A percentile compares a stretch with the other conserved stretches of the same genome.
phyloP scores from a whole-genome alignment of 345 rosid species.

The Sisymbrium irio region DNA sequence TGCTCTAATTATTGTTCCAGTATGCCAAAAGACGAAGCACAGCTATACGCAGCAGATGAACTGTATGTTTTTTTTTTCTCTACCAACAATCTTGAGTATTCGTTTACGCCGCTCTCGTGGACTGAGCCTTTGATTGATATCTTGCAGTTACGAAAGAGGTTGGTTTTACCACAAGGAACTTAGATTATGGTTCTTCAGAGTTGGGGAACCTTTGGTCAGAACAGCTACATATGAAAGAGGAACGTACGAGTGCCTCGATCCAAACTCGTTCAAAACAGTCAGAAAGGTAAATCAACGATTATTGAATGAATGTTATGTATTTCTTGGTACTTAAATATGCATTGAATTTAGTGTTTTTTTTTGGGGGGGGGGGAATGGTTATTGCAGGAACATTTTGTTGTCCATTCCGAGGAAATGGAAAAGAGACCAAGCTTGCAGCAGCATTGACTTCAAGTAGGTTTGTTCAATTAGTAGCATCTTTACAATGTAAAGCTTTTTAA shows the following conservation, averaged over 20 bases:
- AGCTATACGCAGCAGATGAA: slow-evolving; percentile 86
- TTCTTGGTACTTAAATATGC: not conserved
- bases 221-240: slow-evolving; percentile 71
- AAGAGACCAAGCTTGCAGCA: slow-evolving; percentile 87
- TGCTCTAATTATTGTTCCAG: slow-evolving; percentile 40
- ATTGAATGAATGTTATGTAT: not conserved
- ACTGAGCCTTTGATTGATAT: slow-evolving; percentile 4
- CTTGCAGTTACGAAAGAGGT: slow-evolving; percentile 71
- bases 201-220: slow-evolving; percentile 84
- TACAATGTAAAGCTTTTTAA: slow-evolving; percentile 55
- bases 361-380: not conserved
- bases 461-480: slow-evolving; percentile 36
- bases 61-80: slow-evolving; percentile 57
- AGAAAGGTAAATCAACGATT: slow-evolving; percentile 58
- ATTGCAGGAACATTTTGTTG: slow-evolving; percentile 77
- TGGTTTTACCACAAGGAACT: slow-evolving; percentile 97
- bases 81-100: slow-evolving; percentile 12
- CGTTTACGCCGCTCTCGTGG: not conserved
- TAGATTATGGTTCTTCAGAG: slow-evolving; percentile 74
- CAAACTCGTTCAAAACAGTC: slow-evolving; percentile 60
- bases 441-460: slow-evolving; percentile 46
- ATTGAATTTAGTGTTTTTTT: not conserved
- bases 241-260: slow-evolving; percentile 87
- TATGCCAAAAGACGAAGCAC: slow-evolving; percentile 99
- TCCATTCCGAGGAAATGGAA: slow-evolving; percentile 78